Evolutionary conservation across 768 basidiomycete species (phyloP).

Genomic region (Antrodiella citrinella): DNA sequence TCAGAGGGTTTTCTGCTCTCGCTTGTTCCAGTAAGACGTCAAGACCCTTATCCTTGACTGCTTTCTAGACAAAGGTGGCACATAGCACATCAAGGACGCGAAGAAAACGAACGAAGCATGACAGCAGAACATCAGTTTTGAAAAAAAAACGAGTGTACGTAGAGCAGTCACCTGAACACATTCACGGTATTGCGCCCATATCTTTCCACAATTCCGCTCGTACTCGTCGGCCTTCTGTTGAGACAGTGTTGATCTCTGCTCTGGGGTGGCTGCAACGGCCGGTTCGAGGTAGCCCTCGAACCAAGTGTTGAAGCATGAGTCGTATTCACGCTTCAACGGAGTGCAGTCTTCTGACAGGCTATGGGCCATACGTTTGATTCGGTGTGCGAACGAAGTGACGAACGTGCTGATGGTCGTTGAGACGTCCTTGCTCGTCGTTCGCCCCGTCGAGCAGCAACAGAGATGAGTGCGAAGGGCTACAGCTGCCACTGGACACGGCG

Average conservation of each 20-base stretch:
- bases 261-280: slow-evolving; percentile 37
- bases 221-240: slow-evolving; percentile 83
- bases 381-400: neutral
- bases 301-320: slow-evolving; percentile 96
- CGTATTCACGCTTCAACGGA: slow-evolving; percentile 81
- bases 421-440: slow-evolving; percentile 2
- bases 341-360: slow-evolving; percentile 84
- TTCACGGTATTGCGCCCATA: slow-evolving; percentile 73
- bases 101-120: neutral
- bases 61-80: slow-evolving; percentile 43
- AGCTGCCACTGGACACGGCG: neutral
- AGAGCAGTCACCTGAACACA: slow-evolving; percentile 69
- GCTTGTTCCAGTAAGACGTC: slow-evolving; percentile 74
- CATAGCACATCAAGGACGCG: slow-evolving; percentile 1
- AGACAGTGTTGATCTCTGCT: slow-evolving; percentile 52
- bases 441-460: neutral
- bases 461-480: neutral
- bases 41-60: slow-evolving; percentile 71
- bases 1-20: slow-evolving; percentile 32
- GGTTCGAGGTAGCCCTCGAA: slow-evolving; percentile 95
- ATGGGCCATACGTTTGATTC: slow-evolving; percentile 47
- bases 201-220: slow-evolving; percentile 72
- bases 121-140: neutral
- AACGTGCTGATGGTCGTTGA: slow-evolving; percentile 4
- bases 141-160: slow-evolving; percentile 18